Conservation (phyloP, 1,139 yeast genomes). For the Yamadazyma sp. region DNA sequence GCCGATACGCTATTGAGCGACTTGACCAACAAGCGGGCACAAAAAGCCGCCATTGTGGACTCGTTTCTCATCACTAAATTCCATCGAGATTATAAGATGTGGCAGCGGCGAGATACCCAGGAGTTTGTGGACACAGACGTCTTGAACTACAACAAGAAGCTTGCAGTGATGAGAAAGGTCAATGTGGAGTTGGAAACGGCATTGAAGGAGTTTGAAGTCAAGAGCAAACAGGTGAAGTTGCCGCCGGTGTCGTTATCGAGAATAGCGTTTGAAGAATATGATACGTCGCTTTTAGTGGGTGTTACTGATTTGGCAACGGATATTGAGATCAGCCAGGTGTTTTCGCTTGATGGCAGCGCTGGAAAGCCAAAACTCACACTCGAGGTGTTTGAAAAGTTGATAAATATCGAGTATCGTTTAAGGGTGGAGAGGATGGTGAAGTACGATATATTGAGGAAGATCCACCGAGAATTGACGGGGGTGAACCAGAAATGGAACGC, state of each 20-base stretch:
- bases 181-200: constrained; percentile 26
- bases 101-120: constrained; percentile 25
- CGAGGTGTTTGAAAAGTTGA: constrained; percentile 27
- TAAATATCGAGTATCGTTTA: constrained; percentile 36
- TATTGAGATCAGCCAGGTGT: constrained; percentile 19
- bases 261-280: constrained; percentile 27
- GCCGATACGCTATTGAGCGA: constrained; percentile 13
- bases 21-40: constrained; percentile 11
- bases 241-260: constrained; percentile 33
- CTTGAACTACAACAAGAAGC: constrained; percentile 28
- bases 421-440: constrained; percentile 35
- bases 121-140: constrained; percentile 27
- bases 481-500: constrained; percentile 42
- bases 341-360: constrained; percentile 24
- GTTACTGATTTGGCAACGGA: constrained; percentile 5
- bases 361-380: constrained; percentile 30
- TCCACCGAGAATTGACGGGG: constrained; percentile 31
- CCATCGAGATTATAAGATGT: constrained; percentile 31
- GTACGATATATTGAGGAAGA: constrained; percentile 34
- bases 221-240: constrained; percentile 24
- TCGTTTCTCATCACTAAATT: constrained; percentile 34
- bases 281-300: constrained; percentile 21
- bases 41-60: constrained; percentile 31
- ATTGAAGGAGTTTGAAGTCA: constrained; percentile 24
- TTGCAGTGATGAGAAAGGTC: constrained; percentile 30